Percentiles rank a stretch among this genome's conserved stretches.
phyloP scores from a whole-genome alignment of 306 rosid species.

The Alnus glutinosa region DNA sequence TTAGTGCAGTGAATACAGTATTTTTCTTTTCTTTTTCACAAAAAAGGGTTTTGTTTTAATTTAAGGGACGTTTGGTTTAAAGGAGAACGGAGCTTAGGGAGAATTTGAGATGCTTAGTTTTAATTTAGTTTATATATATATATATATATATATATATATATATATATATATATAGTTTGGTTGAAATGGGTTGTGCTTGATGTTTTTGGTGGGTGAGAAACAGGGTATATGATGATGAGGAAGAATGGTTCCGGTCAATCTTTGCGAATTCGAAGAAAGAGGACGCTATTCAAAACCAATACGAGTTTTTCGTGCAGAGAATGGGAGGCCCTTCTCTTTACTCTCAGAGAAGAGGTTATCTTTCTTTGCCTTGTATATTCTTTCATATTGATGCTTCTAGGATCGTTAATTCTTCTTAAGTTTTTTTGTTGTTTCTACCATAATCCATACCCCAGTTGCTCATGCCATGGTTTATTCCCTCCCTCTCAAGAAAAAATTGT shows the following conservation, averaged over 20 bases:
- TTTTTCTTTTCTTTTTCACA: not conserved
- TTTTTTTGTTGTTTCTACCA: not conserved
- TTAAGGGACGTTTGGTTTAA: not conserved
- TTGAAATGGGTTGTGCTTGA: not conserved
- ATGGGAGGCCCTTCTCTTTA: constrained; percentile 86
- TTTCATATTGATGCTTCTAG: not conserved
- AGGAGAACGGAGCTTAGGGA: not conserved
- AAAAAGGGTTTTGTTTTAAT: not conserved
- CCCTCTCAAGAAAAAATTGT: too few relatives aligned
- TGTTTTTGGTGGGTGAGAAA: not conserved
- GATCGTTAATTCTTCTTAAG: not conserved
- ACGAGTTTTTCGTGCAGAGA: constrained; percentile 82
- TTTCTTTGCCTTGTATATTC: not conserved
- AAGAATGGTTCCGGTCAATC: constrained; percentile 81
- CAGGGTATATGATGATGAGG: constrained; percentile 79
- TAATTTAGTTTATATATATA: not conserved
- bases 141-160: too few relatives aligned
- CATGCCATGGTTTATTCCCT: too few relatives aligned
- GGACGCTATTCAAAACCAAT: constrained; percentile 78
- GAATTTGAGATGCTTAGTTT: not conserved
- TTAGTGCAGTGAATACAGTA: not conserved
- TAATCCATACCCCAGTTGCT: not conserved
- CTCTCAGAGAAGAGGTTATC: constrained; percentile 77
- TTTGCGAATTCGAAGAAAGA: constrained; percentile 67
- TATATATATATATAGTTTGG: not conserved